Evolutionary conservation across 2,329 filamentous ascomycete genomes (phyloP), one percentile per base, ranked within the genome.

Genomic region (Alternaria dauci): DNA sequence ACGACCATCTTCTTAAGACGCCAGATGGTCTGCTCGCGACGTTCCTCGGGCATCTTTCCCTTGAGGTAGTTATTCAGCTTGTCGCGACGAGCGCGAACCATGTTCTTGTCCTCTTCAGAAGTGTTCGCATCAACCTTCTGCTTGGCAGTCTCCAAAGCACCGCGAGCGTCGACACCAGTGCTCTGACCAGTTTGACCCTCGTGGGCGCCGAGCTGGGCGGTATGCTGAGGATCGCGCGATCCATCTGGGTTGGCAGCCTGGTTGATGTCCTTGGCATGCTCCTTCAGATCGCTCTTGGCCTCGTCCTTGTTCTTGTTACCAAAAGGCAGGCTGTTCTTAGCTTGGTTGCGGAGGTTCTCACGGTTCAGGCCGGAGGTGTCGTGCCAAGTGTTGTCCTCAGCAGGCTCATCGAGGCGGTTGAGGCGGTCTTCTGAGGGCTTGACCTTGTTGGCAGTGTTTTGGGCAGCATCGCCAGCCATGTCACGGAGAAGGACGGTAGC

Each of bases 1-100:
- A 97, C 89, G 39, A 99, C 83, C 91, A 98, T 96, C 88, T 98
- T 98, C 88, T 94, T 99, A 68, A 99, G 81, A 38, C 95, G 91
- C 87, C 89, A 97, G 71, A 97, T 89, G 57, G 89, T 90, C 83
- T 97, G 93, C 8, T 98, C 93, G 62, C 94, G 93, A 61, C 95
- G 93, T 79, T 98, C 94, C 80, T 94, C 83, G 1, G 95, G 94
- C 80, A 99, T 86, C 85, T 98, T 99, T 73, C 89, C 87, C 70
- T 88, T 85, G 56, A 97, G 82, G 77, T 98, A 98, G 69, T 91
- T 87, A 75, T 86, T 88, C 26, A 90, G 84, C 58, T 84, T 78
- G 59, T 82, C 81, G 16, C 80, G 79, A 61, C 79, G 77, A 51
- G 81, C 80, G 50, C 79, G 79, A 12, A 59, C 68, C 56, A 71